These are phyloP conservation scores for Macrolepiota fuliginosa DNA, from an alignment of 768 basidiomycete species.

Conservation along the genomic window DNA sequence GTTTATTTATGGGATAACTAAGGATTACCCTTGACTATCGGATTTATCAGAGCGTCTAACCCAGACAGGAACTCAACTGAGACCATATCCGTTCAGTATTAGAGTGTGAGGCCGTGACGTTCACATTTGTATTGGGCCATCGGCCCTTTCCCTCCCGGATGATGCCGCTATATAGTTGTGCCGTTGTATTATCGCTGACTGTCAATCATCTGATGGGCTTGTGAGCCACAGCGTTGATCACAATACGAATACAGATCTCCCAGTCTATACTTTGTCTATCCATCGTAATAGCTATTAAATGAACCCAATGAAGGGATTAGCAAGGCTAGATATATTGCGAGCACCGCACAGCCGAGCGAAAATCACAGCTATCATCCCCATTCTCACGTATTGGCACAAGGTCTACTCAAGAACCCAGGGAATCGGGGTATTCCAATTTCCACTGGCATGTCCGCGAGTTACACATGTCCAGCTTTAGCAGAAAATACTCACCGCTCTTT, in stretches of 20 bases:
- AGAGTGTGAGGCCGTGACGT: background rate
- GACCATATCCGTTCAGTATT: background rate
- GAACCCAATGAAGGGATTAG: background rate
- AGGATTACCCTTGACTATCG: conserved; percentile 7
- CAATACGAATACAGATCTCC: background rate
- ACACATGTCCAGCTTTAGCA: background rate
- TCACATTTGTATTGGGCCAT: background rate
- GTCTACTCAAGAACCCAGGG: no score
- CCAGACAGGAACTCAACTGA: background rate
- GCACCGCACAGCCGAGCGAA: background rate
- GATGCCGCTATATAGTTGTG: background rate
- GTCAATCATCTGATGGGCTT: conserved; percentile 11
- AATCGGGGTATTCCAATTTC: background rate
- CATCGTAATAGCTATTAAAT: background rate
- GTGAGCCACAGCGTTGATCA: background rate
- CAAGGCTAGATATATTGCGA: background rate
- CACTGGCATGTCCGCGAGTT: background rate
- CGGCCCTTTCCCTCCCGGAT: background rate
- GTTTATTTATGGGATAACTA: background rate
- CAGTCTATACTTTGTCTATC: no score
- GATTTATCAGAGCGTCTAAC: background rate
- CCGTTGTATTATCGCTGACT: conserved; percentile 2
- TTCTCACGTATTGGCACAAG: background rate
- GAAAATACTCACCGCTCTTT: background rate
- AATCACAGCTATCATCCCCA: background rate